Evolutionary conservation across 2,329 filamentous ascomycete genomes (phyloP), one percentile per base, ranked within the genome.

Genomic region (Harringtonia lauricola): DNA sequence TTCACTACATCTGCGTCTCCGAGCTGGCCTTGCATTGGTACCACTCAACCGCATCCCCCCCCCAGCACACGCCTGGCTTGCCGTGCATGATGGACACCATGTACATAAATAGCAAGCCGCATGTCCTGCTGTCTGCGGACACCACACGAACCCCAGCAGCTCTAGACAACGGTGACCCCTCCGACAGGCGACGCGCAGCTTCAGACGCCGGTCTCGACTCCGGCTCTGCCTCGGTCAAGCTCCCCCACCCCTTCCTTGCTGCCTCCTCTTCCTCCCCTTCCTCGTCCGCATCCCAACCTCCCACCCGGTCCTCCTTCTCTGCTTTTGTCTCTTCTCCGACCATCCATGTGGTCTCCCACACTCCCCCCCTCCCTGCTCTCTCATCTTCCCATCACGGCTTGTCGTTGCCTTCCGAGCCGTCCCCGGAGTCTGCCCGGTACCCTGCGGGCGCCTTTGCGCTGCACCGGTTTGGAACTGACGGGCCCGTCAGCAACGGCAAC

Each of bases 71-170:
- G n/a, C 19, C 36, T 29, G 36, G 40, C 40, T 39, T 36, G 39
- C 44, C 38, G 39, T 43, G 42, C 43, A 47, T 44, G 40, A 47
- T 51, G 47, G 51, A 47, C 42, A 43, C 46, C 47, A 45, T 47
- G 50, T 43, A 49, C 47, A 50, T 49, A 51, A 49, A 49, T 54
- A 53, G 45, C 46, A 51, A 50, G 31, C 47, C 51, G 42, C 49
- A 47, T 28, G 42, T 30, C 49, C 47, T 45, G 36, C 35, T 36
- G 30, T 39, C 44, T 22, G 38, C 33, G 19, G 45, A 48, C 41
- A 36, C 17, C 15, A 40, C 38, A 37, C 45, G 24, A 42, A 33
- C 35, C 36, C 17, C 37, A 37, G 37, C 18, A n/a, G 35, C 4
- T 21, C 18, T 8, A 7, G 9, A n/a, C 33, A 10, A 14, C 35